phyloP scores from a whole-genome alignment of 805 yeast genomes.

The Isabelozyma heimii region DNA sequence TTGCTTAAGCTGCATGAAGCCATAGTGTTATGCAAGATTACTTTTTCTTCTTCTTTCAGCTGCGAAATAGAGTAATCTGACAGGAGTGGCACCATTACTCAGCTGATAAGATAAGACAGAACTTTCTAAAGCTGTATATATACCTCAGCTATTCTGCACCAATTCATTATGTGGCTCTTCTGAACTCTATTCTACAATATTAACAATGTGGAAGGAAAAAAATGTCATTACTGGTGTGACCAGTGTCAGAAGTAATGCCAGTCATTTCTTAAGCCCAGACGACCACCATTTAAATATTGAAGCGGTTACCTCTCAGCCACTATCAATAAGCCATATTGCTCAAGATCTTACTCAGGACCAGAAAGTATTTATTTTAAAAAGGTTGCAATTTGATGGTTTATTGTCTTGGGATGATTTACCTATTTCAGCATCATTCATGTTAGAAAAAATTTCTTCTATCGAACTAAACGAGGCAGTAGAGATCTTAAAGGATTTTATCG shows the following conservation, averaged over 20 bases:
- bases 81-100: no score
- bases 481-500: slow-evolving; percentile 25
- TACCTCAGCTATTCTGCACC: no score
- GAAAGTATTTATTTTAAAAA: slow-evolving; percentile 23
- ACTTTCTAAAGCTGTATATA: no score
- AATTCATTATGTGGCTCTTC: no score
- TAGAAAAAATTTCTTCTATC: slow-evolving; percentile 22
- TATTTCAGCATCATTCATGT: slow-evolving; percentile 11
- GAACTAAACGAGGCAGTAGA: slow-evolving; percentile 19
- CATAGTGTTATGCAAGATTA: no score
- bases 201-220: neutral
- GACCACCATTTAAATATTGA: slow-evolving; percentile 13
- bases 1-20: no score
- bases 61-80: no score
- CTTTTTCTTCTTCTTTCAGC: no score
- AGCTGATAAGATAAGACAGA: no score
- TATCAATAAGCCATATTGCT: slow-evolving; percentile 25
- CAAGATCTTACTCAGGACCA: slow-evolving; percentile 19
- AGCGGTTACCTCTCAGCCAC: slow-evolving; percentile 19
- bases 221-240: neutral
- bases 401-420: slow-evolving; percentile 27
- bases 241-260: slow-evolving; percentile 5
- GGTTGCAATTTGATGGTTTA: slow-evolving; percentile 24
- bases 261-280: slow-evolving; percentile 5
- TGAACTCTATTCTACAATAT: no score